Conservation (phyloP, 495 filamentous ascomycete genomes). For the Talaromyces thailandensis region DNA sequence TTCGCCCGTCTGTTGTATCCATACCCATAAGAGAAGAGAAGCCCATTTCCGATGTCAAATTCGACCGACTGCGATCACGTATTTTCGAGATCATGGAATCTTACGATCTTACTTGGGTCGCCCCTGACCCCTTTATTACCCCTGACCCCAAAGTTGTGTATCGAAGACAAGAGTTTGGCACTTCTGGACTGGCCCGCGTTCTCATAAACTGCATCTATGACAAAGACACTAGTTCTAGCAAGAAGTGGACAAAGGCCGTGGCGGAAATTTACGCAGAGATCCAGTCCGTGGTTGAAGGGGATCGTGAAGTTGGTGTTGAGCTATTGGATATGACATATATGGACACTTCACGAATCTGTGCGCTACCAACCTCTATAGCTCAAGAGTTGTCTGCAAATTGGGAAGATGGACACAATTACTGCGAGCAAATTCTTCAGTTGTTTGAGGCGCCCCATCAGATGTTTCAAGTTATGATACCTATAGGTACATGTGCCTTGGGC, state of each 20-base stretch:
- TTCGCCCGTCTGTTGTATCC: background rate
- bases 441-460: background rate
- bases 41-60: background rate
- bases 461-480: background rate
- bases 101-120: background rate
- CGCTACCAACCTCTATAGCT: background rate
- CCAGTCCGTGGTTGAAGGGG: background rate
- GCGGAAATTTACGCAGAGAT: background rate
- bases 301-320: background rate
- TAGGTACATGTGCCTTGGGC: background rate
- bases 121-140: too few species aligned
- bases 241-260: background rate
- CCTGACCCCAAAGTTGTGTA: background rate
- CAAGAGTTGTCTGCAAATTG: background rate
- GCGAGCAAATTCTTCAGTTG: background rate
- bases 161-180: background rate
- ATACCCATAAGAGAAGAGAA: background rate
- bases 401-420: background rate
- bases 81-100: background rate
- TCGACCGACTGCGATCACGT: background rate
- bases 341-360: background rate
- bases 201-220: background rate
- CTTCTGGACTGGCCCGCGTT: background rate
- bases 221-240: background rate
- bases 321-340: background rate